Base-by-base conservation (phyloP, 1,139 yeast genomes). In the Kurtzmaniella quercitrusa region DNA sequence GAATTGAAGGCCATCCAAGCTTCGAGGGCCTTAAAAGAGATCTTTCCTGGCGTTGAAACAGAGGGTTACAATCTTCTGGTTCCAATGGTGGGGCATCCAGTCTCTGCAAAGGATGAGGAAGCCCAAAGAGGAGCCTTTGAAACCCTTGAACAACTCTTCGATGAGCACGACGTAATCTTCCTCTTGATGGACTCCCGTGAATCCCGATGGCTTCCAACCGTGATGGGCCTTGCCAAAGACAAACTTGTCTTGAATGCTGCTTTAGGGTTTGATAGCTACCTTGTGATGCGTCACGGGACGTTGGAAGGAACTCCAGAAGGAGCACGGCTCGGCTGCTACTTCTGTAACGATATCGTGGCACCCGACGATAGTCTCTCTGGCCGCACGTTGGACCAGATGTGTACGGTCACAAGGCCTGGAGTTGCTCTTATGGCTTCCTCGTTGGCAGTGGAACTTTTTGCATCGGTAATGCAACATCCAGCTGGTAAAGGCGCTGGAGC, bases 401-500 rank as follows among this genome's bases (percentile, higher is more conserved):
- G 99, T 59, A 93, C 98, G 0, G 98, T 93, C 1, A 93, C 98
- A 0, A 70, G 98, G 39, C 98, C 99, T 0, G 98, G 99, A 0
- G 91, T 85, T 0, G 96, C 98, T 0, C 68, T 86, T 56, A 68
- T 89, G 63, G 98, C 98, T 0, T 78, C 96, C 0, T 81, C 97
- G 0, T 67, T 83, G 38, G 96, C 96, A 0, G 95, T 89, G 0
- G 98, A 93, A 58, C 65, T 94, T 11, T 60, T 88, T 50, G 85
- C 88, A 0, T 81, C 95, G 0, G 53, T 87, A 0, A 58, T 89
- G 39, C 98, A 93, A 59, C 85, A 83, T 52, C 80, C 81, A 0
- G 58, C 66, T 3, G 68, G 68, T 31, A 76, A 74, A 12, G 55
- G 60, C 29, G 85, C 86, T 0, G 67, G 70, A 0, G 75, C 76